Percentiles rank a stretch among this genome's conserved stretches.
These are phyloP conservation scores for Halophytophthora polymorphica DNA, from an alignment of 352 stramenopile genomes.

Conservation along the genomic window DNA sequence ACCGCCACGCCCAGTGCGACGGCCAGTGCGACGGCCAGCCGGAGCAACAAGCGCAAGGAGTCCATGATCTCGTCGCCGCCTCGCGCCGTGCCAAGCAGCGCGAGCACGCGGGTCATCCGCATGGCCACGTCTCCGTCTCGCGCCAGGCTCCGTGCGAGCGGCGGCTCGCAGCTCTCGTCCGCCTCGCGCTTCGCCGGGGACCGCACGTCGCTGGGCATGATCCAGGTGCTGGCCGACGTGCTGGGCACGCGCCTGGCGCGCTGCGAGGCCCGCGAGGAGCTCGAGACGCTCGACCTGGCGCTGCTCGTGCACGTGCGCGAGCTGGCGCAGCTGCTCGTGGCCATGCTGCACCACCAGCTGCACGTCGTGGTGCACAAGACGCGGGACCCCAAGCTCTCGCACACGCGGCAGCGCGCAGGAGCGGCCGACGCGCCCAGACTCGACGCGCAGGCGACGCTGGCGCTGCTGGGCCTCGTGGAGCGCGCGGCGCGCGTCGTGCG, in stretches of 20 bases:
- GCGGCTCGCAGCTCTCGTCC: conserved; percentile 8
- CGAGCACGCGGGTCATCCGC: conserved; percentile 8
- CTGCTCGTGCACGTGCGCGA: conserved; percentile 44
- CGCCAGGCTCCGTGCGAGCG: conserved; percentile 11
- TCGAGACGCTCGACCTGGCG: conserved; percentile 47
- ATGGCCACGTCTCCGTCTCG: conserved; percentile 5
- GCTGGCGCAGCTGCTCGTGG: conserved; percentile 58
- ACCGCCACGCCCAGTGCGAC: not conserved
- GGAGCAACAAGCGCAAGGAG: conserved; percentile 49
- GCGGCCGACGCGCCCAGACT: conserved; percentile 17
- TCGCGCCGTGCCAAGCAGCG: conserved; percentile 3
- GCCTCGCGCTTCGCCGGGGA: conserved; percentile 56
- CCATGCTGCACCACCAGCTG: conserved; percentile 74
- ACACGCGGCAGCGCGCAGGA: conserved; percentile 41
- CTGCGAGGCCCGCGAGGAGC: conserved; percentile 20
- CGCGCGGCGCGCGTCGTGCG: conserved; percentile 18
- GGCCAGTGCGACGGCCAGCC: conserved; percentile 9
- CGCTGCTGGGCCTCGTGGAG: conserved; percentile 22
- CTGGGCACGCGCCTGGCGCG: conserved; percentile 32
- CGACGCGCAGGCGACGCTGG: conserved; percentile 16
- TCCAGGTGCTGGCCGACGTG: conserved; percentile 56
- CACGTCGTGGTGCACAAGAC: conserved; percentile 60
- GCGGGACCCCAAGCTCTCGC: conserved; percentile 52
- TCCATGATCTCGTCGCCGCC: conserved; percentile 69
- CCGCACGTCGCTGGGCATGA: conserved; percentile 65